Evolutionary conservation across 2,329 filamentous ascomycete genomes (phyloP), one percentile per base, ranked within the genome.

Genomic region (Knoxdaviesia proteae): DNA sequence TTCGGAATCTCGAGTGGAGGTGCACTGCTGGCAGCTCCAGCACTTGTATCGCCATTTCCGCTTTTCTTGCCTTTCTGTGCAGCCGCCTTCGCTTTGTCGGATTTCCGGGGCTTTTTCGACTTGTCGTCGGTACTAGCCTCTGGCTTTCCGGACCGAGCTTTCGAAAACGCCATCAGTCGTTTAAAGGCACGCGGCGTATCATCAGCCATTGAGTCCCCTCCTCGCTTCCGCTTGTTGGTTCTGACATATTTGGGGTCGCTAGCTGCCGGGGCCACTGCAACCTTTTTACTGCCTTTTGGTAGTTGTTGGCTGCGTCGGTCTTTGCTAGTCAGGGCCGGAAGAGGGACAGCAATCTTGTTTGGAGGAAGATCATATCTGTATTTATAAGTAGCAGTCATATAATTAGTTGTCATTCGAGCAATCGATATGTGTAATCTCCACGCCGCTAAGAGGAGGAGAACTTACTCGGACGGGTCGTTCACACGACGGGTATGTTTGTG

Each of bases 101-200:
- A 20, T 35, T 37, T n/a, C 33, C 7, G 32, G 10, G 40, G 9
- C 8, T 42, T 32, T 31, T 41, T 42, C 31, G 3, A 32, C n/a
- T 42, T 42, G 11, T 10, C 32, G 1, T 20, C 5, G 20, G 34
- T 32, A 10, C 39, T 34, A 31, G 42, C 35, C 29, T 45, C 43
- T 30, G 42, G 32, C 20, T 20, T 20, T 8, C 43, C 43, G 5
- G 43, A 42, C 11, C n/a, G 34, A 5, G 32, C 58, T 9, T 64
- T 59, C 37, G 77, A 71, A 50, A 76, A 72, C 32, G 81, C 74
- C 81, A 96, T 90, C 47, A 96, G 62, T 7, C 86, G 77, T 47
- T 74, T 74, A 58, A 96, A 96, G 1, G 81, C 83, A 50, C 84
- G 80, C 0, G 88, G 88, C 1, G 82, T 87, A 60, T 96, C 88